phyloP scores from a whole-genome alignment of 306 rosid species.

The Trichosanthes cucumerina region DNA sequence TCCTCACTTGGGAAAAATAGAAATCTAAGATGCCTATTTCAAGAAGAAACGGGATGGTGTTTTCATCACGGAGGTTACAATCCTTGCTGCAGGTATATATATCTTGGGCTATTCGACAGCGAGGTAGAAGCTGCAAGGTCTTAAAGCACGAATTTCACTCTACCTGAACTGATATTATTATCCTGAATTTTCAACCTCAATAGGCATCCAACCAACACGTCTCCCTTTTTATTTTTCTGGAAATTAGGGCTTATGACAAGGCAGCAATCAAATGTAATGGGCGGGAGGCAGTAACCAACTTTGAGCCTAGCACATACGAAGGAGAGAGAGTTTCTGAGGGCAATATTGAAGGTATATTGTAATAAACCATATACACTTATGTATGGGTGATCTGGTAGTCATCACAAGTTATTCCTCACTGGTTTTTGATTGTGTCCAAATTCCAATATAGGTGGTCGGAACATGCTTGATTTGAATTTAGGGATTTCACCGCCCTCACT shows the following conservation, averaged over 20 bases:
- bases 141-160: conserved; percentile 81
- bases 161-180: conserved; percentile 61
- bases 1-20: conserved; percentile 40
- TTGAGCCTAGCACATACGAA: conserved; percentile 70
- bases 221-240: conserved; percentile 73
- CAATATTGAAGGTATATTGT: conserved; percentile 42
- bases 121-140: conserved; percentile 99
- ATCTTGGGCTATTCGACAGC: conserved; percentile 99
- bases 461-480: conserved; percentile 84
- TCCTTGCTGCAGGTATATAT: conserved; percentile 99
- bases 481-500: conserved; percentile 63
- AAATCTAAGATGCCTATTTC: conserved; percentile 55
- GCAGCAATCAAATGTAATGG: conserved; percentile 97
- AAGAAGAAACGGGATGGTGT: conserved; percentile 60
- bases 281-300: conserved; percentile 96
- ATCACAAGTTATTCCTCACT: neutral
- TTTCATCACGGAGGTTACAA: conserved; percentile 69
- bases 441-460: conserved; percentile 40
- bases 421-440: conserved; percentile 7
- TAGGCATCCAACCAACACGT: conserved; percentile 58
- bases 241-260: conserved; percentile 96
- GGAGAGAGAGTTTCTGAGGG: conserved; percentile 48
- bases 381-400: neutral
- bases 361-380: neutral
- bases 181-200: conserved; percentile 67